Evolutionary conservation across 208 protist genomes (phyloP), one percentile per base, ranked within the genome.

Genomic region (Acanthamoeba royreba): DNA sequence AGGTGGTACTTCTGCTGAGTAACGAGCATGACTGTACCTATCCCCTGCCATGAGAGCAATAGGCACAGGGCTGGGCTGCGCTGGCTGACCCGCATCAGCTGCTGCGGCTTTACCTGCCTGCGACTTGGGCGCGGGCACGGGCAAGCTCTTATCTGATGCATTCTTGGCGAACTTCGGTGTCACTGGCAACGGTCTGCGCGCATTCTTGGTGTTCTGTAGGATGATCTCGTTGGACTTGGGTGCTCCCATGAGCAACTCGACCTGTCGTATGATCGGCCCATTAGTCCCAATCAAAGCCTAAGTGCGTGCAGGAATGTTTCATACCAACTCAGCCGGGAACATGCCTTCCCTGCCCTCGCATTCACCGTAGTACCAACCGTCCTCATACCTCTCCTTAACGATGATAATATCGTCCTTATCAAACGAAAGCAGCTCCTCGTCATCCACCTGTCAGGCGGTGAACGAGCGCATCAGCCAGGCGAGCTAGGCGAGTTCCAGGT

Each of bases 331-430:
- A 15, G 86, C 25, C 15, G 86, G 86, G 61, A 92, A 92, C 86
- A 77, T 66, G 52, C 86, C 86, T 43, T 92, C 58, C n/a, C 86
- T 13, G 5, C 86, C 86, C 47, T 92, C 86, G 42, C 86, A 92
- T 42, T 92, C 19, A 0, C 86, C 86, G 46, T 33, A 74, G 86
- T 40, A 92, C 86, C 86, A 92, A 17, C 86, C 86, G 33, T 92
- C 86, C 17, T 74, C 86, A 19, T 92, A 72, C 33, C 74, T 92
- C 22, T 72, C 49, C 46, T 77, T 92, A 43, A 92, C 43, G 46
- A 92, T 92, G 53, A 92, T 46, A 38, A 92, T 92, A 25, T 92
- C 86, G 28, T 92, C 86, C 46, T 92, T 92, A 19, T 92, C 86
- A 28, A 92, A 92, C 38, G 19, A 58, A 4, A 92, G 61, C 22